Evolutionary conservation across 805 yeast genomes (phyloP).

Genomic region (Teunomyces funiuensis): DNA sequence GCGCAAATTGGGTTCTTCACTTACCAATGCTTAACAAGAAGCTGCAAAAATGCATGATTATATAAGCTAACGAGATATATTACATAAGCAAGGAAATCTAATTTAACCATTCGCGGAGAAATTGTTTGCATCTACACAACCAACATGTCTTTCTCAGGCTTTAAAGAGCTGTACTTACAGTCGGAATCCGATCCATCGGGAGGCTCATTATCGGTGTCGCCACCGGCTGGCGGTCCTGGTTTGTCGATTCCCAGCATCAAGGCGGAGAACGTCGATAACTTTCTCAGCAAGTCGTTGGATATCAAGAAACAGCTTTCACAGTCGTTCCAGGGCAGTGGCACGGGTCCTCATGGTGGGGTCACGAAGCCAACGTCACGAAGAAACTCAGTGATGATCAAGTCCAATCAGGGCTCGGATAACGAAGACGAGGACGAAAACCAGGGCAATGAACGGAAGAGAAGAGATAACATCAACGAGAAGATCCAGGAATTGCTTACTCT

Average conservation of each 20-base stretch:
- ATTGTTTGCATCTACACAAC: slow-evolving; percentile 2
- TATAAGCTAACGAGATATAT: background rate
- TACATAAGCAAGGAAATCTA: background rate
- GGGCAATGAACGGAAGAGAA: slow-evolving; percentile 41
- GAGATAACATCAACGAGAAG: slow-evolving; percentile 45
- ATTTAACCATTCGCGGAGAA: no score
- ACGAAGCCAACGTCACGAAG: slow-evolving; percentile 39
- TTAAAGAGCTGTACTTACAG: slow-evolving; percentile 18
- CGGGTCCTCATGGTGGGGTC: slow-evolving; percentile 26
- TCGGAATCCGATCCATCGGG: slow-evolving; percentile 14
- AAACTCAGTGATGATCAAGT: slow-evolving; percentile 30
- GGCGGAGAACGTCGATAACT: slow-evolving; percentile 22
- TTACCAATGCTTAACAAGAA: background rate
- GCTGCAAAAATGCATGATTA: background rate
- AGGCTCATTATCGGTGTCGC: slow-evolving; percentile 13
- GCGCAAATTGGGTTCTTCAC: slow-evolving; percentile 2
- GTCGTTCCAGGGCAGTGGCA: slow-evolving; percentile 28
- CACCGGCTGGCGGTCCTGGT: slow-evolving; percentile 11
- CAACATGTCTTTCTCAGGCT: slow-evolving; percentile 14
- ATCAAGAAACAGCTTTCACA: slow-evolving; percentile 44
- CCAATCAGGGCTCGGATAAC: slow-evolving; percentile 16
- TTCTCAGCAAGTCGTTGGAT: slow-evolving; percentile 33
- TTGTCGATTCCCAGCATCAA: slow-evolving; percentile 31
- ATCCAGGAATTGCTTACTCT: slow-evolving; percentile 43
- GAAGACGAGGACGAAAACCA: slow-evolving; percentile 28